Evolutionary conservation across 768 basidiomycete genomes (phyloP), one percentile per base, ranked within the genome.

Genomic region (Exsudoporus frostii): DNA sequence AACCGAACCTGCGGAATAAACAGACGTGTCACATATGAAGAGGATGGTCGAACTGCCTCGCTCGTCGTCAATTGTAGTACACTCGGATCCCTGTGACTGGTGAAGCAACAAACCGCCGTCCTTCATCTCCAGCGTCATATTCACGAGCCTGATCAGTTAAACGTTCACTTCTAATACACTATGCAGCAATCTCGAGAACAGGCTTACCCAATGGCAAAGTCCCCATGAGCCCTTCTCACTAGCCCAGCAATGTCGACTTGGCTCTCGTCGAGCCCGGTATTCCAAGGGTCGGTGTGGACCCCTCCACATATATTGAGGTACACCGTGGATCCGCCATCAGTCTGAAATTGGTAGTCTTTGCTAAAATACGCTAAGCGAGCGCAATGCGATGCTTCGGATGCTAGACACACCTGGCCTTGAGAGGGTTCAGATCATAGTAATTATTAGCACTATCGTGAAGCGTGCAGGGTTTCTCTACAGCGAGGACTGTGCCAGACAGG

Each of bases 21-120:
- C 79, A 3, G 80, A 76, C 11, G 74, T 75, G 55, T 91, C 90
- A 66, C 92, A 95, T 25, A 88, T 74, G 63, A 94, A 94, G 55
- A 86, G 78, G 33, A 93, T 79, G 20, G 82, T 77, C 2, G 90
- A 80, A 6, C 86, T 87, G 8, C 81, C 87, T 20, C 71, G 75
- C 36, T 79, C 65, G 33, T 60, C 22, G 29, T 53, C 62, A 55
- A 70, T 72, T n/a, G 73, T 67, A 29, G 75, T 73, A 69, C 91
- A 93, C 2, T 70, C 69, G 1, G 89, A 88, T 13, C 92, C 91
- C 33, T 79, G 71, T 9, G 80, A 73, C 57, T 88, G 73, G 33
- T 78, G 71, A 40, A 91, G 67, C 51, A 85, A 62, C 20, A 88
- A 78, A 45, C 80, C 66, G 29, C 79, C 74, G 49, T 79, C 75